Evolutionary conservation across 768 basidiomycete species (phyloP).

Genomic region (Termitomyces sp.): DNA sequence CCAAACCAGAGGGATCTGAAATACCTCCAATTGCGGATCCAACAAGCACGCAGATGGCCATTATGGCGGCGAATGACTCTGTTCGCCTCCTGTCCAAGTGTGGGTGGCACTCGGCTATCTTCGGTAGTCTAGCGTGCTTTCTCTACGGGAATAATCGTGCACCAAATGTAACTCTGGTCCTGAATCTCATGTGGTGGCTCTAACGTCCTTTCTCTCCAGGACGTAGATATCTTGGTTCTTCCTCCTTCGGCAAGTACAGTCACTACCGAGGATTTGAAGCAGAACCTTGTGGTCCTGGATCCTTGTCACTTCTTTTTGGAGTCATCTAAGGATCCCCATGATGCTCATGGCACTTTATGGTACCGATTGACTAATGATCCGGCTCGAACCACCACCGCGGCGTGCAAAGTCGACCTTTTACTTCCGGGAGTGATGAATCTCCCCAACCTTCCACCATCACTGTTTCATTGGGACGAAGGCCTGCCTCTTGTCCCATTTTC

Average conservation of each 20-base stretch:
- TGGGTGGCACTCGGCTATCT: conserved; percentile 26
- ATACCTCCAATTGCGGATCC: conserved; percentile 5
- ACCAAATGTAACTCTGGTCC: conserved; percentile 28
- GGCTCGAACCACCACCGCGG: conserved; percentile 17
- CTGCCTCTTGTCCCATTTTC: conserved; percentile 19
- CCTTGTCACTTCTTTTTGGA: conserved; percentile 34
- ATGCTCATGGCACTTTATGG: conserved; percentile 36
- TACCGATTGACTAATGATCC: conserved; percentile 21
- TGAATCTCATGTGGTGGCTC: not conserved
- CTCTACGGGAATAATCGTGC: conserved; percentile 32
- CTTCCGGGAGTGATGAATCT: conserved; percentile 38
- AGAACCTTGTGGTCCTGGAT: conserved; percentile 23
- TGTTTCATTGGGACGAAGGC: conserved; percentile 18
- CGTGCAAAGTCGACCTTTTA: conserved; percentile 41
- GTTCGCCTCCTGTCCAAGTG: conserved; percentile 20
- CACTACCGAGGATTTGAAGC: conserved; percentile 28
- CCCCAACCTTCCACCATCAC: conserved; percentile 22
- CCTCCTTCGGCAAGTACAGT: conserved; percentile 9
- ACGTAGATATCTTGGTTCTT: conserved; percentile 30
- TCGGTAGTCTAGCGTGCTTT: conserved; percentile 35
- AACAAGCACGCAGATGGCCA: conserved; percentile 17
- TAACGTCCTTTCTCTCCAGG: conserved; percentile 17
- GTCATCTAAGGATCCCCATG: conserved; percentile 27
- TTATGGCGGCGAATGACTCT: conserved; percentile 26
- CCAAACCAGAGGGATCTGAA: not conserved